A percentile compares a stretch with the other conserved stretches of the same genome.
These are phyloP conservation scores for Salvia splendens DNA, from an alignment of 257 asterid genomes.

Conservation along the genomic window DNA sequence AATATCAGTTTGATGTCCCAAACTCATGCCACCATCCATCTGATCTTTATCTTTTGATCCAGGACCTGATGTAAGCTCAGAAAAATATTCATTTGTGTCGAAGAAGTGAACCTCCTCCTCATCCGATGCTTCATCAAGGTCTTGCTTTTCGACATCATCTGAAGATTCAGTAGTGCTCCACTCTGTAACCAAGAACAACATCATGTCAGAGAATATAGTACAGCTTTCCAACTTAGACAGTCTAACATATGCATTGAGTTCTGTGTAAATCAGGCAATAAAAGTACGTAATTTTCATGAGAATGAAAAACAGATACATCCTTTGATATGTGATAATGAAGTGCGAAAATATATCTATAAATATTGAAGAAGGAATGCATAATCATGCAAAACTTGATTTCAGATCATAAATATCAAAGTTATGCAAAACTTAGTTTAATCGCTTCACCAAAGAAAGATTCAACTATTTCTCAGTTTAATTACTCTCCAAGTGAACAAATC, in stretches of 20 bases:
- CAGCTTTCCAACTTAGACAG: background rate
- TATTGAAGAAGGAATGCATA: background rate
- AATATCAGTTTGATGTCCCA: slow-evolving; percentile 35
- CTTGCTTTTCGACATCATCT: slow-evolving; percentile 91
- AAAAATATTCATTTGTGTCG: slow-evolving; percentile 68
- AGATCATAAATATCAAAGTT: background rate
- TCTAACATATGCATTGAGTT: background rate
- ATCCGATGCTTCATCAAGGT: slow-evolving; percentile 83
- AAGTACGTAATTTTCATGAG: no score
- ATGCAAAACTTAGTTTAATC: background rate
- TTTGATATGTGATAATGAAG: no score
- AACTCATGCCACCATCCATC: slow-evolving; percentile 38
- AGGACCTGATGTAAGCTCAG: slow-evolving; percentile 42
- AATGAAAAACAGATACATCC: no score
- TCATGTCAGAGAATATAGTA: background rate
- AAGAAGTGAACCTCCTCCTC: slow-evolving; percentile 76
- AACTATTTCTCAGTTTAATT: background rate
- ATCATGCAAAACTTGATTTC: no score
- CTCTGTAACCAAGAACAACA: slow-evolving; percentile 46
- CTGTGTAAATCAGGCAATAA: background rate
- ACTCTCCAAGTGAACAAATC: background rate
- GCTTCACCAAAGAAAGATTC: background rate
- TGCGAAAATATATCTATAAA: no score
- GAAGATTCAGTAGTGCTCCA: slow-evolving; percentile 98
- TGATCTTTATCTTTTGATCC: slow-evolving; percentile 43